phyloP scores from a whole-genome alignment of 2,329 filamentous ascomycete genomes.

The Claviceps africana region DNA sequence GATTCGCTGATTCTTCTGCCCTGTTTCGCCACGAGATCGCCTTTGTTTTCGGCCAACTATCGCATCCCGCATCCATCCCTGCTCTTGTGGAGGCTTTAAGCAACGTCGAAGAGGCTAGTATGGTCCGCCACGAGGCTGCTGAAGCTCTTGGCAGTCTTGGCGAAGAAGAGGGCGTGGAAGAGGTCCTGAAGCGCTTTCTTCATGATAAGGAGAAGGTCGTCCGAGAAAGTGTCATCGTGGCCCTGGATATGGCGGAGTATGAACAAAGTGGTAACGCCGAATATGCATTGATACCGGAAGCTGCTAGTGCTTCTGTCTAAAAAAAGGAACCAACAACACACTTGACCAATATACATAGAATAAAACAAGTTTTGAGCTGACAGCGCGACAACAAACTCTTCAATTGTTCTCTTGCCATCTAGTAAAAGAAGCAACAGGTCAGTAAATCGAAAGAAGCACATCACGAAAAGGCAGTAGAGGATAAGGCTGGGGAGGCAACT shows the following conservation, averaged over 20 bases:
- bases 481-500: conserved; percentile 16
- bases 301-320: conserved; percentile 27
- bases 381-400: conserved; percentile 1
- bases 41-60: conserved; percentile 94
- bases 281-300: conserved; percentile 78
- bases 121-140: conserved; percentile 96
- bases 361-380: conserved; percentile 2
- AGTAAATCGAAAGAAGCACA: conserved; percentile 5
- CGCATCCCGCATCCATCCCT: conserved; percentile 92
- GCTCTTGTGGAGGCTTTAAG: conserved; percentile 67
- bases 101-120: conserved; percentile 70
- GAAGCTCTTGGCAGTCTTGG: conserved; percentile 91
- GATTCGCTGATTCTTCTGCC: conserved; percentile 72
- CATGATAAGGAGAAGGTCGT: conserved; percentile 88
- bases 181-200: conserved; percentile 67
- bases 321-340: background rate
- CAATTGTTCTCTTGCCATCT: conserved; percentile 50
- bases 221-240: conserved; percentile 85
- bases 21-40: conserved; percentile 96
- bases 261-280: conserved; percentile 80
- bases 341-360: conserved; percentile 1
- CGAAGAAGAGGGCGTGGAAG: conserved; percentile 85
- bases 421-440: background rate
- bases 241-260: conserved; percentile 94
- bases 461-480: background rate